Percentiles rank a stretch among this genome's conserved stretches.
phyloP scores from a whole-genome alignment of 768 basidiomycete genomes.

The Pulveroboletus sp. region DNA sequence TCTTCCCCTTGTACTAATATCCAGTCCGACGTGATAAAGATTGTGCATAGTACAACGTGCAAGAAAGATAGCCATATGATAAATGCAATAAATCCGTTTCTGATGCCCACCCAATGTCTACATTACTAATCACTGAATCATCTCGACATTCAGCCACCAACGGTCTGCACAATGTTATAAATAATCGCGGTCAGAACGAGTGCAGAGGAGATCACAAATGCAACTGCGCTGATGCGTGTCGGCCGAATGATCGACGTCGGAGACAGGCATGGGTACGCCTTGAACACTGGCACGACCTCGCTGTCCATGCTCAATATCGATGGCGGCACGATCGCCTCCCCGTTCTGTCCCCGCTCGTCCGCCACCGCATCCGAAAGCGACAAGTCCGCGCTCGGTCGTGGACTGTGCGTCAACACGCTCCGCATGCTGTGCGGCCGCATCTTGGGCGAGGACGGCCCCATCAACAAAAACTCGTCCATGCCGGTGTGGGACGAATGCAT shows the following conservation, averaged over 20 bases:
- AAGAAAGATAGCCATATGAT: too few relatives aligned
- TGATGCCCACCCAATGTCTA: too few relatives aligned
- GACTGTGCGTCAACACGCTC: conserved; percentile 4
- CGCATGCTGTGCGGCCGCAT: conserved; percentile 5
- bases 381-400: background rate
- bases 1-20: too few relatives aligned
- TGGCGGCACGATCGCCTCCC: background rate
- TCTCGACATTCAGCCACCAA: background rate
- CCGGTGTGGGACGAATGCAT: conserved; percentile 13
- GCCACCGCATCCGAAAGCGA: background rate
- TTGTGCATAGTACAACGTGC: too few relatives aligned
- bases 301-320: background rate
- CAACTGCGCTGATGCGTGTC: conserved; percentile 11
- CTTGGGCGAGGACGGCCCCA: conserved; percentile 6
- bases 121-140: too few relatives aligned
- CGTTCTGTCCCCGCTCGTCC: background rate
- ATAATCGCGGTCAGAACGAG: conserved; percentile 18
- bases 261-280: conserved; percentile 14
- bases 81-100: too few relatives aligned
- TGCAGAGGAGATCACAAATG: background rate
- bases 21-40: too few relatives aligned
- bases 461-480: conserved; percentile 23
- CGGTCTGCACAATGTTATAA: conserved; percentile 12
- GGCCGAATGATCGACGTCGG: conserved; percentile 4
- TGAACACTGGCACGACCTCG: conserved; percentile 4